Base-by-base conservation (phyloP, 129 eudicot genomes). In the Dittrichia graveolens region DNA sequence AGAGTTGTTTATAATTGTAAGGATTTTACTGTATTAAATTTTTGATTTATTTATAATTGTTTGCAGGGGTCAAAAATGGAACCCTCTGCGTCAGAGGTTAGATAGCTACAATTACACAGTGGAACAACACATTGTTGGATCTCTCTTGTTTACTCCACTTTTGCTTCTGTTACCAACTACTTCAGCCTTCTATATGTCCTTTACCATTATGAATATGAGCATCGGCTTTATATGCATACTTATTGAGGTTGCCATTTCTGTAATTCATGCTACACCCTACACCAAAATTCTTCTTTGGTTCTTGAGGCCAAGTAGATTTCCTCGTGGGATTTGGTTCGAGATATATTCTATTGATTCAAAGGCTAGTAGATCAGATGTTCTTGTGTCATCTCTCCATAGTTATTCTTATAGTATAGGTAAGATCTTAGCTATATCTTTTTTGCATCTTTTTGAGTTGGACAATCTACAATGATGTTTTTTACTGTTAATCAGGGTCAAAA, bases 51-150 rank as follows among this genome's bases (percentile, higher is more conserved):
- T 58, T 50, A 37, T 50, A 65, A 10, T 41, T 63, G 11, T 39
- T 37, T 82, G 65, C 91, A 95, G 99, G 94, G 99, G 97, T 61
- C 91, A 82, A 78, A 95, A 95, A 78, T 81, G 82, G 85, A 95
- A 95, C 85, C 97, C 99, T 61, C 88, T 90, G 69, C 99, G 99
- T 31, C 85, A 88, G 75, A 90, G 99, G 67, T 76, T 88, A 59
- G 99, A 95, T 81, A 95, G 97, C 85, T 95, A 95, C 61, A 87
- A 88, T 65, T 91, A 88, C 80, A 86, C 87, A 8, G 97, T 95
- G 66, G 99, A 95, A 78, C 97, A 95, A 44, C 99, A 95, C 62
- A 84, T 95, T 59, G 91, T 95, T 71, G 96, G 99, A 34, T 85
- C 97, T 48, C 96, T 95, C 15, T 81, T 95, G 54, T 91, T 95